Evolutionary conservation across 495 filamentous ascomycete species (phyloP).

Genomic region (Xeromyces bisporus): DNA sequence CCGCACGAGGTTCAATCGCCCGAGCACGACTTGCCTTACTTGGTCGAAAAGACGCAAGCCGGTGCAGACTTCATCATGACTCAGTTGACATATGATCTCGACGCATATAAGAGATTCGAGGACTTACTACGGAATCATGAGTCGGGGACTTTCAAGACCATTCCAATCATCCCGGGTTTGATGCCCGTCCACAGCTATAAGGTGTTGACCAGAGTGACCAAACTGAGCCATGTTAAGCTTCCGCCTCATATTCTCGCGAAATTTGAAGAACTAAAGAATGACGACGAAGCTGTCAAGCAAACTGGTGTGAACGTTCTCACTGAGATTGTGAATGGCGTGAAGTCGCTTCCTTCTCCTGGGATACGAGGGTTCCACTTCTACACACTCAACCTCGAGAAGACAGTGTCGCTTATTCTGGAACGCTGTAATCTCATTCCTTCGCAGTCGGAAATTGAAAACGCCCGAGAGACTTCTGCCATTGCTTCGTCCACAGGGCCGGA

Average conservation of each 20-base stretch:
- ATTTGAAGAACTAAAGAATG: slow-evolving; percentile 64
- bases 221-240: slow-evolving; percentile 75
- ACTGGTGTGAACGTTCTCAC: slow-evolving; percentile 36
- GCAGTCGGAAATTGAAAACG: slow-evolving; percentile 22
- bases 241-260: slow-evolving; percentile 50
- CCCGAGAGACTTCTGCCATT: slow-evolving; percentile 25
- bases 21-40: slow-evolving; percentile 66
- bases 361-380: slow-evolving; percentile 91
- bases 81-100: slow-evolving; percentile 87
- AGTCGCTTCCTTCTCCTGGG: slow-evolving; percentile 37
- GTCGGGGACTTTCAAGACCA: slow-evolving; percentile 70
- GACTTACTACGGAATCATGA: slow-evolving; percentile 59
- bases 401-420: slow-evolving; percentile 84
- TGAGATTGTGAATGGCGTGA: slow-evolving; percentile 36
- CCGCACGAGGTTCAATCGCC: slow-evolving; percentile 65
- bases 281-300: slow-evolving; percentile 76
- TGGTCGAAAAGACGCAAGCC: slow-evolving; percentile 79
- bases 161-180: slow-evolving; percentile 83
- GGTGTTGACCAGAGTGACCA: slow-evolving; percentile 87
- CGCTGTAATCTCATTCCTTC: slow-evolving; percentile 63
- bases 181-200: slow-evolving; percentile 98
- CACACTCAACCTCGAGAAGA: slow-evolving; percentile 91
- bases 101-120: slow-evolving; percentile 69
- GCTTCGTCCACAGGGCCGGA: slow-evolving; percentile 15
- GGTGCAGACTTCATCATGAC: slow-evolving; percentile 99